Conservation (phyloP, 2,329 filamentous ascomycete genomes). For the Xylaria sp. region DNA sequence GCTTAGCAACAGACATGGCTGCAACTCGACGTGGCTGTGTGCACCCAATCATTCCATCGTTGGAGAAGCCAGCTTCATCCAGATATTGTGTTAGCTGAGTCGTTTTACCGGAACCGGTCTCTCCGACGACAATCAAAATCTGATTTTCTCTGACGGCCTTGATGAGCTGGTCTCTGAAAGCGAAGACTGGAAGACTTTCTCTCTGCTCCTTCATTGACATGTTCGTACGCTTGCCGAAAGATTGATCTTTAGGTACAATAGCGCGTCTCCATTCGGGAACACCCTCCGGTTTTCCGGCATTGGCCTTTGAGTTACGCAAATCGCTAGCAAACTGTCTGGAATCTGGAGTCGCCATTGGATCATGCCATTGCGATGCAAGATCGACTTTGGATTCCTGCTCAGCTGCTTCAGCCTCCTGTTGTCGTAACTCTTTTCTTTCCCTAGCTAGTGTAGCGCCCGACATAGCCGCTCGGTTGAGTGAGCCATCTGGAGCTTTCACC, state of each 20-base stretch:
- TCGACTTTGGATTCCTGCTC: slow-evolving; percentile 85
- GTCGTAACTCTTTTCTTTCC: slow-evolving; percentile 87
- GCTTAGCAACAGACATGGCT: slow-evolving; percentile 96
- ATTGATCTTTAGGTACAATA: slow-evolving; percentile 80
- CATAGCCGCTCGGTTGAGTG: slow-evolving; percentile 96
- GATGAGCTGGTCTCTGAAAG: slow-evolving; percentile 87
- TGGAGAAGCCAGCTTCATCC: slow-evolving; percentile 89
- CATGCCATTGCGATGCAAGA: slow-evolving; percentile 91
- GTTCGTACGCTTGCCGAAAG: slow-evolving; percentile 85
- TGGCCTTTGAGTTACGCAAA: slow-evolving; percentile 73
- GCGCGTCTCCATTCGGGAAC: slow-evolving; percentile 94
- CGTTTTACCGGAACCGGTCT: slow-evolving; percentile 97
- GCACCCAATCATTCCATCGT: slow-evolving; percentile 90
- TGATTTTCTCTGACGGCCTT: slow-evolving; percentile 90
- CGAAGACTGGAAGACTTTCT: slow-evolving; percentile 87
- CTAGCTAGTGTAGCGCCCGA: slow-evolving; percentile 88
- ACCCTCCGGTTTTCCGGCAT: slow-evolving; percentile 70
- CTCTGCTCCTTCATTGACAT: slow-evolving; percentile 96
- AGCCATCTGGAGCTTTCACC: slow-evolving; percentile 98
- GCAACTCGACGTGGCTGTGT: slow-evolving; percentile 97
- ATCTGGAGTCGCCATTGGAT: slow-evolving; percentile 91
- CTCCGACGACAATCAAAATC: slow-evolving; percentile 93
- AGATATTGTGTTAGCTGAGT: slow-evolving; percentile 96
- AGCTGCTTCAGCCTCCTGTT: slow-evolving; percentile 84
- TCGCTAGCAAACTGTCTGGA: slow-evolving; percentile 91